A percentile compares a stretch with the other conserved stretches of the same genome.
Evolutionary conservation across 169 alveolate species (phyloP).

Genomic region (Cyclospora cayetanensis): DNA sequence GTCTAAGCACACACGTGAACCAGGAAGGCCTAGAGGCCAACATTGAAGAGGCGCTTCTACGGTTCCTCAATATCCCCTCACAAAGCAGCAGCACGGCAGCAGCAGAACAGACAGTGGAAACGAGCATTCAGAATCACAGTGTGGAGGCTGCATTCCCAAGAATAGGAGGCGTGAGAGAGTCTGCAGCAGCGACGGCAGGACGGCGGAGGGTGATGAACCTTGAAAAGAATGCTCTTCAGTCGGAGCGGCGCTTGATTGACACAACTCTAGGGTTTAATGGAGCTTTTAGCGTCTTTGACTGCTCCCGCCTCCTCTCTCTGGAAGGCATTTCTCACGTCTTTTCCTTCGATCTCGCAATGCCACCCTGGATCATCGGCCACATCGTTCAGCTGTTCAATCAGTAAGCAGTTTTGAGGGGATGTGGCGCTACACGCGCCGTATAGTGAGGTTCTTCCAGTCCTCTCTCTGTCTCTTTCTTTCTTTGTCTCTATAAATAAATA

Average conservation of each 20-base stretch:
- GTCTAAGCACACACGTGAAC: background rate
- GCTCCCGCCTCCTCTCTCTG: slow-evolving; percentile 69
- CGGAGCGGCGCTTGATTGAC: slow-evolving; percentile 2
- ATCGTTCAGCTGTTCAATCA: slow-evolving; percentile 74
- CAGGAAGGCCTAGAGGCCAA: background rate
- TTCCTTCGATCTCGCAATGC: slow-evolving; percentile 80
- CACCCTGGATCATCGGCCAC: slow-evolving; percentile 73
- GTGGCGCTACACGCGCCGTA: no score
- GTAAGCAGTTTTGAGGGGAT: no score
- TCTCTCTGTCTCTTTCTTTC: no score
- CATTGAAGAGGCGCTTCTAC: background rate
- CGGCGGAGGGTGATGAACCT: background rate
- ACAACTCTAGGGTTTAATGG: slow-evolving; percentile 53
- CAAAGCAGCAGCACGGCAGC: no score
- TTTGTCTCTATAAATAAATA: no score
- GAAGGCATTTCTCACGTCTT: slow-evolving; percentile 76
- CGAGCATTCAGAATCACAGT: no score
- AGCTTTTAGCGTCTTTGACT: slow-evolving; percentile 73
- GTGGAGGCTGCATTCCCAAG: background rate
- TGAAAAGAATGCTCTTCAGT: no score
- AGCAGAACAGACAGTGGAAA: background rate
- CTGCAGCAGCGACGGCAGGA: background rate
- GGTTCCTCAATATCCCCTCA: no score
- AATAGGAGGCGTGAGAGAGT: background rate
- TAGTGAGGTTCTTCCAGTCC: no score